Base-by-base conservation (phyloP, 108 stramenopile genomes). In the Nannochloropsis gaditana region DNA sequence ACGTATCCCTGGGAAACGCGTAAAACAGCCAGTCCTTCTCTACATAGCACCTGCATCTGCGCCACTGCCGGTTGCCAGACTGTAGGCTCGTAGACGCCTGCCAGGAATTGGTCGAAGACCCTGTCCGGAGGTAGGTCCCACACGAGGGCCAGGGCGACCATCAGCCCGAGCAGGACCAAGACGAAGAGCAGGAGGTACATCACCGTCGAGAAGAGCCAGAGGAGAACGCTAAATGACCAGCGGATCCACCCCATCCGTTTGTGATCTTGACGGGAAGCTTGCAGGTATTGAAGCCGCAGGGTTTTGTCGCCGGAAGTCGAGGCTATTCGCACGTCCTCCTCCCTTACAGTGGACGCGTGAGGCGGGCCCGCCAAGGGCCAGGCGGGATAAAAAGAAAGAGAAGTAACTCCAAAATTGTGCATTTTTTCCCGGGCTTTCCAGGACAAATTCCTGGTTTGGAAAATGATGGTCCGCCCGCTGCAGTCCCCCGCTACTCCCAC, bases 381-480 rank as follows among this genome's bases (percentile, higher is more conserved):
- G 59, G 59, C 19, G n/a, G 59, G 59, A 6, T 73, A 73, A 6
- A 73, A 6, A n/a, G 59, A 73, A 15, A 73, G 59, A 73, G 59
- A 73, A 6, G 59, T 73, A 2, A 73, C 59, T n/a, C 59, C 59
- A 73, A 73, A 73, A 73, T 73, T 73, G n/a, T 73, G 59, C 59
- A 73, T 73, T 73, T 73, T 73, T 2, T 73, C 59, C 59, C 59
- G 59, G 3, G 59, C 15, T 73, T 3, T 73, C 59, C 59, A 73
- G 59, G 59, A 73, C 19, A 73, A n/a, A 73, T 73, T 73, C 4
- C 59, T 73, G 19, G 59, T 73, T n/a, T 73, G 59, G n/a, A 73
- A 73, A n/a, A 73, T 73, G 59, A 73, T 73, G 3, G 59, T 73
- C n/a, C 59, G 59, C 19, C 59, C 59, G n/a, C 59, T 73, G 59